Conservation (phyloP, 345 rosid genomes). For the Salix dunnii region DNA sequence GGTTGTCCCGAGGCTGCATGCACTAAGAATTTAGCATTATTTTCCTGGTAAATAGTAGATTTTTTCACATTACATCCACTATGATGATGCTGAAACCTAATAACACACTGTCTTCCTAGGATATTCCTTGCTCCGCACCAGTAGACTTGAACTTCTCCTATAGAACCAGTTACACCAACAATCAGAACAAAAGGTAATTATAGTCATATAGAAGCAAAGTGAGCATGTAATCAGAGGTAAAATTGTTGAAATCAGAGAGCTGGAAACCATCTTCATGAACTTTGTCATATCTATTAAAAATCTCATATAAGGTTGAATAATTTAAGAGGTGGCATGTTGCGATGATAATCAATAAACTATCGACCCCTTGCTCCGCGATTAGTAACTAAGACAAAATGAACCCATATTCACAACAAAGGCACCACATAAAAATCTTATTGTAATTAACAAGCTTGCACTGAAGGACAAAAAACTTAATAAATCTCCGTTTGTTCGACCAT, state of each 20-base stretch:
- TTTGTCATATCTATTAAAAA: too few relatives aligned
- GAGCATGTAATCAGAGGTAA: background rate
- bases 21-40: slow-evolving; percentile 33
- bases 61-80: slow-evolving; percentile 19
- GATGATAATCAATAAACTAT: too few relatives aligned
- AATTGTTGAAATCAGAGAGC: background rate
- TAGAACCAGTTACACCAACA: slow-evolving; percentile 19
- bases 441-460: background rate
- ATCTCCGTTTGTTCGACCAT: too few relatives aligned
- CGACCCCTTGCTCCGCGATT: background rate
- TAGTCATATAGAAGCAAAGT: background rate
- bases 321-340: too few relatives aligned
- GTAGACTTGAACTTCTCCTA: slow-evolving; percentile 31
- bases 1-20: slow-evolving; percentile 62
- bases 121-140: slow-evolving; percentile 35
- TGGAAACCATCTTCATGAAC: background rate
- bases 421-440: background rate
- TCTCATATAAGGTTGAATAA: too few relatives aligned
- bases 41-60: slow-evolving; percentile 19
- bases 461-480: too few relatives aligned
- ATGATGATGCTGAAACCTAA: slow-evolving; percentile 34
- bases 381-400: background rate
- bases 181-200: background rate
- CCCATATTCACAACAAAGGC: background rate
- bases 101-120: slow-evolving; percentile 6